Percentiles rank a stretch among this genome's conserved stretches.
These are phyloP conservation scores for Salvia sclarea DNA, from an alignment of 305 asterid species.

Conservation along the genomic window DNA sequence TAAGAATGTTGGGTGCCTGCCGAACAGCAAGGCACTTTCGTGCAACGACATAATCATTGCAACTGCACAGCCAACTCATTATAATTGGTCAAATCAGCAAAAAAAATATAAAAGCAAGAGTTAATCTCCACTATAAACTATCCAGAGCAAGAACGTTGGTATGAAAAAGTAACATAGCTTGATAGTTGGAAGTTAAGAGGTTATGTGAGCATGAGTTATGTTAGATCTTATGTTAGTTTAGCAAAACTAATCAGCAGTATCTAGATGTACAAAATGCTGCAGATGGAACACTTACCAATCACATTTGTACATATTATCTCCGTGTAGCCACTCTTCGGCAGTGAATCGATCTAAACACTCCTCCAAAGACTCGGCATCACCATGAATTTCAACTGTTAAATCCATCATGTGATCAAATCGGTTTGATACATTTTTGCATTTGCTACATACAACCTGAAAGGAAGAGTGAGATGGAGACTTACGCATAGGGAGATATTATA, in stretches of 20 bases:
- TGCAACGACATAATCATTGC: conserved; percentile 95
- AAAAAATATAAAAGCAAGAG: background rate
- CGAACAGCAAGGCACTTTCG: conserved; percentile 84
- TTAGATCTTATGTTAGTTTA: too few species aligned
- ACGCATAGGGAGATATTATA: background rate
- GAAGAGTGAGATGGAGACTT: conserved; percentile 16
- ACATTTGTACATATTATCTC: conserved; percentile 97
- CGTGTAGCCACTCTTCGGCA: conserved; percentile 85
- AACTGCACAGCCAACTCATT: conserved; percentile 57
- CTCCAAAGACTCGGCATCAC: conserved; percentile 82
- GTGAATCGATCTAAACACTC: conserved; percentile 96
- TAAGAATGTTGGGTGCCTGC: conserved; percentile 88
- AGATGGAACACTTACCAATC: conserved; percentile 62
- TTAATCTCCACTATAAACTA: too few species aligned
- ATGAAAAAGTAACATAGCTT: too few species aligned
- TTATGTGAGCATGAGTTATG: too few species aligned
- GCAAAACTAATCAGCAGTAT: background rate
- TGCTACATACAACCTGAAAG: conserved; percentile 74
- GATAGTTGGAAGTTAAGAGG: too few species aligned
- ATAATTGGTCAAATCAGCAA: conserved; percentile 25
- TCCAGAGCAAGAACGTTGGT: background rate
- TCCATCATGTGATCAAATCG: conserved; percentile 94
- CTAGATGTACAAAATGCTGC: conserved; percentile 18
- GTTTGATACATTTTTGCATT: conserved; percentile 74
- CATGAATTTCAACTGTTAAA: conserved; percentile 91